Evolutionary conservation across 331 rosid genomes (phyloP).

Genomic region (Acacia pycnantha): DNA sequence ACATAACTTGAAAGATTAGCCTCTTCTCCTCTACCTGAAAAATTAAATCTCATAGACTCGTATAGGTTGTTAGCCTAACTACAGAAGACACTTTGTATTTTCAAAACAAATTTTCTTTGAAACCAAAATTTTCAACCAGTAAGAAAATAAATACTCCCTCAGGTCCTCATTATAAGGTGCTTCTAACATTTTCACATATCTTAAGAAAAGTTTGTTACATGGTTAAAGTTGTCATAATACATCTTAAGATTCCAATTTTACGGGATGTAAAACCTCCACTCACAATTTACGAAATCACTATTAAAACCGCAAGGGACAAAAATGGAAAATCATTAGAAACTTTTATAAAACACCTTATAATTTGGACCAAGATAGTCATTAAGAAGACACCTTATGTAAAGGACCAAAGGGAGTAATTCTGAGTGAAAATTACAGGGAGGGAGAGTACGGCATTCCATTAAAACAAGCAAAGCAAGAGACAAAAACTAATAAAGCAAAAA

Average conservation of each 20-base stretch:
- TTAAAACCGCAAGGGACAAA: neutral
- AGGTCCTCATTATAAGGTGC: neutral
- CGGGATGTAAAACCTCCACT: neutral
- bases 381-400: neutral
- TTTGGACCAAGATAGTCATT: neutral
- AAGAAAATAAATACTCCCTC: neutral
- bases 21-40: neutral
- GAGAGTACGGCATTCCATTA: neutral
- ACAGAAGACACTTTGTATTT: neutral
- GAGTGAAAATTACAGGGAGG: neutral
- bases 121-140: neutral
- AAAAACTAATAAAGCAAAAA: neutral
- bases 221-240: neutral
- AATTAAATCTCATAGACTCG: conserved; percentile 7
- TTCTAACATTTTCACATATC: neutral
- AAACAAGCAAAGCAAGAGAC: neutral
- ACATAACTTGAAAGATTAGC: neutral
- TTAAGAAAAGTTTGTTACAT: neutral
- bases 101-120: neutral
- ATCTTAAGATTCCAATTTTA: neutral
- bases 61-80: neutral
- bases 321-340: neutral
- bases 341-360: neutral
- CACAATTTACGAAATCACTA: neutral
- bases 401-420: neutral